phyloP scores from a whole-genome alignment of 2,329 filamentous ascomycete genomes.

The Ophiobolus disseminans region DNA sequence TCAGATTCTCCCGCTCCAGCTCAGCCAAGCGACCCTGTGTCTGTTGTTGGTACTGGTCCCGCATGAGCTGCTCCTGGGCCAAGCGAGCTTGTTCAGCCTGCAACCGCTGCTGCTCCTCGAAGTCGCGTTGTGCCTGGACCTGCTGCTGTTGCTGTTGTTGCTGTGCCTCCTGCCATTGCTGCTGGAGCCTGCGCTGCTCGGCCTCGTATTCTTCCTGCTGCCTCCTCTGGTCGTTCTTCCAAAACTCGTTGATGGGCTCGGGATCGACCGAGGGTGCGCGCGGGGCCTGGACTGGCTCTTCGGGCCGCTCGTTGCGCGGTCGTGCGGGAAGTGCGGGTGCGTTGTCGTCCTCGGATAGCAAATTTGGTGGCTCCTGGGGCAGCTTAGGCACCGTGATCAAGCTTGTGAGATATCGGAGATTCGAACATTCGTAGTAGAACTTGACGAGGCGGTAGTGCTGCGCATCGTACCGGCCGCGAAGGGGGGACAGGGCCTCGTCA shows the following conservation, averaged over 20 bases:
- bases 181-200: slow-evolving; percentile 86
- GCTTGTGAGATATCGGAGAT: slow-evolving; percentile 93
- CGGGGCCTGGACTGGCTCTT: slow-evolving; percentile 67
- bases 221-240: slow-evolving; percentile 89
- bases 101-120: slow-evolving; percentile 90
- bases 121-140: slow-evolving; percentile 88
- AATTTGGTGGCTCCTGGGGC: slow-evolving; percentile 89
- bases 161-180: slow-evolving; percentile 83
- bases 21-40: slow-evolving; percentile 96
- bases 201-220: slow-evolving; percentile 96
- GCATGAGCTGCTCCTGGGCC: slow-evolving; percentile 87
- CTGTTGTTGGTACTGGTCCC: slow-evolving; percentile 89
- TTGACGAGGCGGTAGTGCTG: slow-evolving; percentile 96
- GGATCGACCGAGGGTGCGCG: slow-evolving; percentile 77
- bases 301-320: slow-evolving; percentile 72
- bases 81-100: slow-evolving; percentile 88
- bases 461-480: slow-evolving; percentile 88
- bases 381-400: slow-evolving; percentile 96
- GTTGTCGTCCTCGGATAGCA: slow-evolving; percentile 80
- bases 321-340: slow-evolving; percentile 83
- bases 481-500: slow-evolving; percentile 86
- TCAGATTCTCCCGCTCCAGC: slow-evolving; percentile 92
- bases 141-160: slow-evolving; percentile 82
- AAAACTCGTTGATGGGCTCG: slow-evolving; percentile 96
- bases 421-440: slow-evolving; percentile 99